Evolutionary conservation across 2,329 filamentous ascomycete genomes (phyloP).

Genomic region (Zopfia rhizophila): DNA sequence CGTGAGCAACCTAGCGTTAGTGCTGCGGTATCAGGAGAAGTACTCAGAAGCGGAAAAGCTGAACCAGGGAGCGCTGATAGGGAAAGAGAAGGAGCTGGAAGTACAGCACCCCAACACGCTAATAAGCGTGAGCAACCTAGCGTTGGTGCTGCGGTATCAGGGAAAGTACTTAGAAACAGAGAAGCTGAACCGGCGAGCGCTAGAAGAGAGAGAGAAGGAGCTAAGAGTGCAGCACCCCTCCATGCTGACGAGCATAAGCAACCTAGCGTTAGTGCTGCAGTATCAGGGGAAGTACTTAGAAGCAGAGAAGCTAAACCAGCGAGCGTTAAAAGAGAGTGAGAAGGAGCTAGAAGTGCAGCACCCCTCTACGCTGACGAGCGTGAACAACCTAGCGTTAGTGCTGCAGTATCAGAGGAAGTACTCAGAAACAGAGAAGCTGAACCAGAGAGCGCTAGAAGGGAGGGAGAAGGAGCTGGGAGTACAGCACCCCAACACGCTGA

Average conservation of each 20-base stretch:
- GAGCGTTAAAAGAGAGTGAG: conserved; percentile 4
- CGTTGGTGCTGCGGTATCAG: conserved; percentile 7
- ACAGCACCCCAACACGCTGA: too few species aligned
- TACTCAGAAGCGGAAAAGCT: too few species aligned
- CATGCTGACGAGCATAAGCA: conserved; percentile 10
- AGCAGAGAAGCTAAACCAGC: conserved; percentile 8
- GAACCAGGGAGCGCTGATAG: conserved; percentile 11
- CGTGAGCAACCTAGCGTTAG: too few species aligned
- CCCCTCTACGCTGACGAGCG: too few species aligned
- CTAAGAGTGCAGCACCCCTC: conserved; percentile 7
- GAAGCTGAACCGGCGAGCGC: conserved; percentile 5
- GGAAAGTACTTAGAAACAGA: conserved; percentile 13
- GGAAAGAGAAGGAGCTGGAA: conserved; percentile 1
- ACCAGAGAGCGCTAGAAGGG: too few species aligned
- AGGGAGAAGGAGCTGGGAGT: too few species aligned
- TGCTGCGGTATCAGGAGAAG: too few species aligned
- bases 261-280: conserved; percentile 1
- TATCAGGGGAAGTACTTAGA: conserved; percentile 15
- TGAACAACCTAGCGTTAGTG: too few species aligned
- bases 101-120: conserved; percentile 11
- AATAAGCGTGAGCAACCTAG: conserved; percentile 12
- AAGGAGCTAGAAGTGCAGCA: conserved; percentile 12
- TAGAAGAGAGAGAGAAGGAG: background rate
- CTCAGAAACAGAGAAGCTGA: too few species aligned
- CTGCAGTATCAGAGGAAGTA: too few species aligned